Evolutionary conservation across 306 rosid genomes (phyloP).

Genomic region (Arachis hypogaea): DNA sequence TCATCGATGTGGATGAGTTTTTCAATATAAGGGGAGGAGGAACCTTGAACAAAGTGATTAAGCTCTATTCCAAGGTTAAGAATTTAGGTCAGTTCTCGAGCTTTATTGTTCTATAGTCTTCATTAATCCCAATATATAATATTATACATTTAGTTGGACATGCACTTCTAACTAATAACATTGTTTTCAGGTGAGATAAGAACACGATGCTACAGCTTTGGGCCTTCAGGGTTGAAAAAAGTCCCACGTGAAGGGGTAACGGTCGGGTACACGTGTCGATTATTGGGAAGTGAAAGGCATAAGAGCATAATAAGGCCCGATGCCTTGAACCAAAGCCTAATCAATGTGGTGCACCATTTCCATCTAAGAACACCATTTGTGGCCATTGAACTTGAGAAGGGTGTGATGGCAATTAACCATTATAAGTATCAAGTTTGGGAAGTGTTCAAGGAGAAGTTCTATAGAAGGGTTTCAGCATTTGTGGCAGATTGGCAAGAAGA

Average conservation of each 20-base stretch:
- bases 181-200: constrained; percentile 49
- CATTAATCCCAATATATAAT: no score
- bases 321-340: constrained; percentile 56
- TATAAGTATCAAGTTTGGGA: constrained; percentile 90
- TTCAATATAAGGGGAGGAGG: constrained; percentile 45
- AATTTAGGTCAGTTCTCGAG: constrained; percentile 47
- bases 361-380: constrained; percentile 55
- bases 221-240: constrained; percentile 63
- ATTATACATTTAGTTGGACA: no score
- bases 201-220: constrained; percentile 63
- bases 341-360: constrained; percentile 90
- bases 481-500: constrained; percentile 72
- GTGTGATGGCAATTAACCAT: constrained; percentile 68
- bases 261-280: constrained; percentile 75
- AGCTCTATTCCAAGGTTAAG: constrained; percentile 33
- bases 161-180: no score
- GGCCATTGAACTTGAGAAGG: constrained; percentile 42
- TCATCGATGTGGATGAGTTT: constrained; percentile 82
- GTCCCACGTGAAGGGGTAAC: constrained; percentile 61
- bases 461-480: constrained; percentile 76
- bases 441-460: constrained; percentile 79
- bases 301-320: constrained; percentile 83
- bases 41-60: constrained; percentile 43
- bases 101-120: no score
- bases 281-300: constrained; percentile 62